Evolutionary conservation across 148 eudicot species (phyloP), one percentile per base, ranked within the genome.

Genomic region (Rhododendron vialii): DNA sequence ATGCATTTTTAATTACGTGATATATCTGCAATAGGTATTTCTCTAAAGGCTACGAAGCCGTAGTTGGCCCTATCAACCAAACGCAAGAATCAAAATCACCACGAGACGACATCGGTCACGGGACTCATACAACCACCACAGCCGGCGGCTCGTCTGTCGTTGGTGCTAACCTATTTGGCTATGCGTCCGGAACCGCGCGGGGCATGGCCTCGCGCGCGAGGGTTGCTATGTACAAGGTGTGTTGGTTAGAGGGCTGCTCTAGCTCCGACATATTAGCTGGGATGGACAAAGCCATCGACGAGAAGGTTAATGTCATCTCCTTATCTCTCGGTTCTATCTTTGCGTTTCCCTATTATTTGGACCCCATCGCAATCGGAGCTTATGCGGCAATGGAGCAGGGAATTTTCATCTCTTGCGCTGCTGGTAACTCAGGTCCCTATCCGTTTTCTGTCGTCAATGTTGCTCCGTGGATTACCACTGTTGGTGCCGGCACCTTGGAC

Each of bases 51-150:
- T 94, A 94, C 30, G 93, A 92, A 59, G 88, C 93, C 0, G 87
- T 87, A 1, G 18, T 87, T 12, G 96, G 94, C 4, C 90, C 91
- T 0, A 78, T 91, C 6, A 92, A 90, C 78, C 91, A 73, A 74
- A 47, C 92, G 1, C 85, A 83, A 13, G 94, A 92, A 86, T 87
- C 91, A 1, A 88, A 84, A 48, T 92, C 96, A 2, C 92, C 96
- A 4, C 88, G 95, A 30, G 96, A 94, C 45, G 91, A 90, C n/a
- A 93, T 92, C 35, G 96, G 96, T 0, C 96, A 94, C 57, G 96
- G 96, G 26, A 94, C 96, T n/a, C 96, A 94, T 87, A 94, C 96
- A 4, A 74, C 94, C 1, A 88, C 88, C 81, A 94, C 95, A 3
- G 94, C 96, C 0, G 94, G 91, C 0, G 96, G 96, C 4, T 88